Conservation (phyloP, 306 rosid species). For the Myrica gale region DNA sequence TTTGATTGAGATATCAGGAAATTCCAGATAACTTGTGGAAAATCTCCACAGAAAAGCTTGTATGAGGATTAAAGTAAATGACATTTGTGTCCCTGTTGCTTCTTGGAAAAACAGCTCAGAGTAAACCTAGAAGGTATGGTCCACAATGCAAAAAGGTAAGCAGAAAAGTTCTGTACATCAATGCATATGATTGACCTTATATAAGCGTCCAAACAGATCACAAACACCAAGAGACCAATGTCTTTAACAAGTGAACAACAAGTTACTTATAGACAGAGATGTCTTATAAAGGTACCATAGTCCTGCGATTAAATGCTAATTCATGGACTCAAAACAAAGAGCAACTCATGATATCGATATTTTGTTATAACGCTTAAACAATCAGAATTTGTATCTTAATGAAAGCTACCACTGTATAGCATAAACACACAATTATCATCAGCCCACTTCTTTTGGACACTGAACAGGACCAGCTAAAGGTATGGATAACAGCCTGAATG, state of each 20-base stretch:
- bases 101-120: too few species aligned
- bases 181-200: background rate
- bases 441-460: background rate
- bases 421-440: background rate
- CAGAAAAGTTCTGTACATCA: too few species aligned
- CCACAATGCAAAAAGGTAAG: too few species aligned
- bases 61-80: too few species aligned
- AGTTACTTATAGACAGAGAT: background rate
- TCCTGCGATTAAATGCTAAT: background rate
- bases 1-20: too few species aligned
- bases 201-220: background rate
- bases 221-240: background rate
- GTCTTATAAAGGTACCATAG: background rate
- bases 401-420: background rate
- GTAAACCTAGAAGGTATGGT: too few species aligned
- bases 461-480: background rate
- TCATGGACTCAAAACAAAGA: slow-evolving; percentile 4
- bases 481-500: background rate
- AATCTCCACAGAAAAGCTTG: too few species aligned
- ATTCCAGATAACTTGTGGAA: too few species aligned
- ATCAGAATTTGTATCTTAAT: background rate
- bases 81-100: too few species aligned
- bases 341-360: background rate
- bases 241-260: background rate
- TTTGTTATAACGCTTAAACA: background rate